Percentiles rank a stretch among this genome's conserved stretches.
Conservation (phyloP, 139 green algal species). For the Tetradesmus obliquus region DNA sequence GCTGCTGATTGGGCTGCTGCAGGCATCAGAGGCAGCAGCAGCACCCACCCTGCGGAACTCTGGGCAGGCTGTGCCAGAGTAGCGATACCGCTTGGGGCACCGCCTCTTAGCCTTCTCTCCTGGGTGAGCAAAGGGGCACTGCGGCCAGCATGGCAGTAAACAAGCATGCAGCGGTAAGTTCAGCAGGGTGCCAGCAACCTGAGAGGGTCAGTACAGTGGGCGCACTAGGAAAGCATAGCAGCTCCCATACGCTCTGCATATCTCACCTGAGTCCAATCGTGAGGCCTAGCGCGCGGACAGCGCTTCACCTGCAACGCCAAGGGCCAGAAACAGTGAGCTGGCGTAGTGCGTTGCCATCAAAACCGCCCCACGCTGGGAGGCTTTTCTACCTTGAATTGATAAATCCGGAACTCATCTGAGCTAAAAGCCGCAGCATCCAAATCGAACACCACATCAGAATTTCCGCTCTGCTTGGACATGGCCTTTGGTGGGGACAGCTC, state of each 20-base stretch:
- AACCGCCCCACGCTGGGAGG: not conserved
- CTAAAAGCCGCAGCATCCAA: conserved; percentile 58
- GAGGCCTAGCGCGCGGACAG: conserved; percentile 76
- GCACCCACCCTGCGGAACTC: conserved; percentile 85
- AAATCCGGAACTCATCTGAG: conserved; percentile 87
- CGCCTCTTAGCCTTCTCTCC: conserved; percentile 95
- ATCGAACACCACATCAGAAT: conserved; percentile 43
- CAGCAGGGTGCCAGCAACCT: not conserved
- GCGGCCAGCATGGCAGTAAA: conserved; percentile 5
- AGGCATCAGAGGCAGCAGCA: not conserved
- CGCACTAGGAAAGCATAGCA: not conserved
- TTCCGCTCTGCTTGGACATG: conserved; percentile 11
- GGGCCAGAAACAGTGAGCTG: conserved; percentile 4
- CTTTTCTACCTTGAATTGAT: conserved; percentile 84
- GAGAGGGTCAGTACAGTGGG: not conserved
- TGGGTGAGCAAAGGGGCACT: conserved; percentile 96
- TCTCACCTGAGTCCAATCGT: conserved; percentile 82
- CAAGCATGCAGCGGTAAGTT: not conserved
- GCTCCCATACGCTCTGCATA: not conserved
- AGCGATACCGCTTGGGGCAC: conserved; percentile 86
- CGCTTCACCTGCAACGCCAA: conserved; percentile 60
- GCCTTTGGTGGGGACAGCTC: not conserved
- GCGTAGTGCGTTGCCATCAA: conserved; percentile 13
- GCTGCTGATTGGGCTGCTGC: not conserved
- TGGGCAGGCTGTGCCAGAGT: conserved; percentile 94